Percentiles rank a stretch among this genome's conserved stretches.
These are phyloP conservation scores for Trichophyton benhamiae DNA, from an alignment of 2,329 filamentous ascomycete genomes.

Conservation along the genomic window DNA sequence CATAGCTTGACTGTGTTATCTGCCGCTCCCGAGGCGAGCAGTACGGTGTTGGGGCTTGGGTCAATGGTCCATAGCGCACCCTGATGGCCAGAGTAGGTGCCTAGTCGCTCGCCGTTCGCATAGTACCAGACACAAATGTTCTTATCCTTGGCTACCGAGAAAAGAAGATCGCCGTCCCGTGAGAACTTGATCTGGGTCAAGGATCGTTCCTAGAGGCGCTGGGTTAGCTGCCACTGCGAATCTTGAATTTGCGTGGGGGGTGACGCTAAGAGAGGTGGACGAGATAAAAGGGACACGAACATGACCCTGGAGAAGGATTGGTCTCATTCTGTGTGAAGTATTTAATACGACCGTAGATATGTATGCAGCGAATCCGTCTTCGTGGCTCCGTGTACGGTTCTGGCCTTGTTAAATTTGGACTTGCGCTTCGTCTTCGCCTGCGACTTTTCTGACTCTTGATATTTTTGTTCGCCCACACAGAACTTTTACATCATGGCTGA, in stretches of 20 bases:
- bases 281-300: constrained; percentile 33
- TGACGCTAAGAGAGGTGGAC: neutral
- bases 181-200: constrained; percentile 94
- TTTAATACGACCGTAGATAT: neutral
- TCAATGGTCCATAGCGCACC: constrained; percentile 99
- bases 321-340: constrained; percentile 62
- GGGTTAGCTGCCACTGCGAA: constrained; percentile 12
- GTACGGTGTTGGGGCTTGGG: constrained; percentile 78
- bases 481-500: neutral
- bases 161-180: constrained; percentile 89
- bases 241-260: neutral
- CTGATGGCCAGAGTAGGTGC: constrained; percentile 92
- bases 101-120: constrained; percentile 94
- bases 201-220: constrained; percentile 58
- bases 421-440: constrained; percentile 11
- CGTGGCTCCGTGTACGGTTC: neutral
- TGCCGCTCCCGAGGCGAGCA: constrained; percentile 89
- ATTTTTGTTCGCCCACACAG: neutral
- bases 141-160: constrained; percentile 93
- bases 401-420: neutral
- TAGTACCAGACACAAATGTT: constrained; percentile 94
- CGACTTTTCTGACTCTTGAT: neutral
- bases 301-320: constrained; percentile 91
- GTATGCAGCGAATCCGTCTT: neutral
- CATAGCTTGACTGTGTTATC: constrained; percentile 97